Evolutionary conservation across 352 stramenopile species (phyloP).

Genomic region (Pythium pyrilobum): DNA sequence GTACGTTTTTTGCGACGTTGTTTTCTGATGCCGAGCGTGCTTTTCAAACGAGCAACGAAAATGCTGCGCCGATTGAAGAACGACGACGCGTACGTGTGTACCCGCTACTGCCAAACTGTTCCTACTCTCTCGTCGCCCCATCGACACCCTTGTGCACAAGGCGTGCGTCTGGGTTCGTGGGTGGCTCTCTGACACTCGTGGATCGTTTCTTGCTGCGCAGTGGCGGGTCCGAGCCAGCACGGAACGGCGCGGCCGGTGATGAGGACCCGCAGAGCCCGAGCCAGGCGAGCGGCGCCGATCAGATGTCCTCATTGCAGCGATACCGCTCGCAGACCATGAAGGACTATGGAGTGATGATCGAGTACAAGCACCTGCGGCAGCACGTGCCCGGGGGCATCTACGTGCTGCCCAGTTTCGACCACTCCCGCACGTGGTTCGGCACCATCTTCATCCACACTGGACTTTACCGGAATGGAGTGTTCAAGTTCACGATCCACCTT

Average conservation of each 20-base stretch:
- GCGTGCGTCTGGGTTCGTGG: no score
- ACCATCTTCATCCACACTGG: conserved; percentile 95
- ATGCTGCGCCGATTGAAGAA: conserved; percentile 73
- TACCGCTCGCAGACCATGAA: conserved; percentile 87
- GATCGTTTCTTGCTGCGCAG: conserved; percentile 1
- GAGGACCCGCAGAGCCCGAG: conserved; percentile 10
- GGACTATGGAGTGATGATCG: conserved; percentile 96
- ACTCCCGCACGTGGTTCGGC: conserved; percentile 91
- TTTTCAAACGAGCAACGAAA: conserved; percentile 1
- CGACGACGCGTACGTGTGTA: conserved; percentile 37
- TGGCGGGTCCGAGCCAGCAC: neutral
- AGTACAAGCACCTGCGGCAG: conserved; percentile 96
- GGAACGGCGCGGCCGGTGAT: conserved; percentile 7
- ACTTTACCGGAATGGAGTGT: conserved; percentile 94
- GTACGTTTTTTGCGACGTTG: no score
- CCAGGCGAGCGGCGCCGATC: conserved; percentile 25
- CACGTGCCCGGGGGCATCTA: conserved; percentile 94
- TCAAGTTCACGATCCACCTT: conserved; percentile 93
- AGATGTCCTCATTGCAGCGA: conserved; percentile 79
- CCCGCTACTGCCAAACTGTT: neutral
- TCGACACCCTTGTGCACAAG: no score
- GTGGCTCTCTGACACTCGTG: no score
- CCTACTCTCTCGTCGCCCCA: no score
- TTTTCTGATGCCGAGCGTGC: no score
- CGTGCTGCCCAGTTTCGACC: conserved; percentile 91